Evolutionary conservation across 176 grass and related monocot genomes (phyloP).

Genomic region (Musa troglodytarum): DNA sequence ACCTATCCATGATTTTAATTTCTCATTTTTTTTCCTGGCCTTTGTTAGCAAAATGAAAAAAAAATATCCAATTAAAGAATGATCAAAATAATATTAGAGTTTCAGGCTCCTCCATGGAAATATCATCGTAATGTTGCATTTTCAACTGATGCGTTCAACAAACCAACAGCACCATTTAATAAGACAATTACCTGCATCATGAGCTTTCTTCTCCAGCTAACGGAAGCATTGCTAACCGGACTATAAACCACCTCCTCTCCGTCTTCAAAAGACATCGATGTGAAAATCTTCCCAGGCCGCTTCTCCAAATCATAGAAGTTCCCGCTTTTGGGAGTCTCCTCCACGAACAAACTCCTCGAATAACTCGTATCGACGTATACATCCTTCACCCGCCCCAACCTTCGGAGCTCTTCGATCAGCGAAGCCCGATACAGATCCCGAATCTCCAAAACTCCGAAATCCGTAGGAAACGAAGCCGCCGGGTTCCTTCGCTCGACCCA

Average conservation of each 20-base stretch:
- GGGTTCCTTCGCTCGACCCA: conserved; percentile 84
- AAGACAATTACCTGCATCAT: conserved; percentile 24
- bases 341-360: conserved; percentile 43
- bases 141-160: background rate
- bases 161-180: background rate
- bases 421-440: conserved; percentile 26
- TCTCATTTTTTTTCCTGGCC: no score
- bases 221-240: conserved; percentile 28
- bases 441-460: conserved; percentile 80
- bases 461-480: conserved; percentile 60
- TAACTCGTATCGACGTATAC: conserved; percentile 58
- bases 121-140: background rate
- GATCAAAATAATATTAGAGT: no score
- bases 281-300: conserved; percentile 59
- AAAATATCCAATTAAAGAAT: no score
- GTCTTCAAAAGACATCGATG: conserved; percentile 75
- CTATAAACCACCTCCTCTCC: conserved; percentile 17
- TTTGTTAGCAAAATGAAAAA: no score
- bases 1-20: no score
- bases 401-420: conserved; percentile 31
- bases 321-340: conserved; percentile 15
- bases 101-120: no score
- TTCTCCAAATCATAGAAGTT: conserved; percentile 6
- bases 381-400: conserved; percentile 55
- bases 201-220: conserved; percentile 59